These are phyloP conservation scores for Neurospora sp. DNA, from an alignment of 495 filamentous ascomycete species.

Conservation along the genomic window DNA sequence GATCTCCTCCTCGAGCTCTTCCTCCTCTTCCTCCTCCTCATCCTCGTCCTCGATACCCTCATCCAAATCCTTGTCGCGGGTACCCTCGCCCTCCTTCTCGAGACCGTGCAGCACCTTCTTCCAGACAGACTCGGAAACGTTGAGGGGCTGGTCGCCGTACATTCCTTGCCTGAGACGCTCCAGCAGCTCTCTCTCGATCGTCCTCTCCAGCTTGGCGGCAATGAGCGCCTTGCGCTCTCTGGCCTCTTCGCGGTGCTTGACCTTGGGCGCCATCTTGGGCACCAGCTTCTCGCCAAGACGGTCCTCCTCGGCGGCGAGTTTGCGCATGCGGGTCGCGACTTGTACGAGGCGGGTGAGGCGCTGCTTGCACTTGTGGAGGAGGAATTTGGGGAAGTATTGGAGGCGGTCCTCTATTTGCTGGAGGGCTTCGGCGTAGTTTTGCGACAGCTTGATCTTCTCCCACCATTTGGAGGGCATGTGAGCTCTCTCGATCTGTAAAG, in stretches of 20 bases:
- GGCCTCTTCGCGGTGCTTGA: conserved; percentile 76
- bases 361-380: conserved; percentile 96
- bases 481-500: conserved; percentile 50
- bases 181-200: conserved; percentile 92
- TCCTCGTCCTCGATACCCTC: conserved; percentile 76
- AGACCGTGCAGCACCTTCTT: conserved; percentile 91
- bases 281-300: conserved; percentile 84
- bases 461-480: conserved; percentile 90
- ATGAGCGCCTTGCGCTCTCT: conserved; percentile 88
- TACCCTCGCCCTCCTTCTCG: conserved; percentile 76
- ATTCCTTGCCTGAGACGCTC: conserved; percentile 85
- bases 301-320: conserved; percentile 78
- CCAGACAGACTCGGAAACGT: conserved; percentile 90
- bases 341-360: conserved; percentile 88
- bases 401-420: conserved; percentile 75
- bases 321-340: conserved; percentile 77
- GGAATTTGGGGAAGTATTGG: conserved; percentile 93
- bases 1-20: conserved; percentile 56
- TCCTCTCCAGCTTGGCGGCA: conserved; percentile 90
- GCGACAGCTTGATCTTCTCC: conserved; percentile 85
- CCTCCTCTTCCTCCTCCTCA: conserved; percentile 54
- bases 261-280: conserved; percentile 85
- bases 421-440: conserved; percentile 82
- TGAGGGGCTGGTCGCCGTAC: conserved; percentile 89
- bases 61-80: conserved; percentile 79